phyloP scores from a whole-genome alignment of 2,329 filamentous ascomycete genomes.

The Aspergillus brasiliensis region DNA sequence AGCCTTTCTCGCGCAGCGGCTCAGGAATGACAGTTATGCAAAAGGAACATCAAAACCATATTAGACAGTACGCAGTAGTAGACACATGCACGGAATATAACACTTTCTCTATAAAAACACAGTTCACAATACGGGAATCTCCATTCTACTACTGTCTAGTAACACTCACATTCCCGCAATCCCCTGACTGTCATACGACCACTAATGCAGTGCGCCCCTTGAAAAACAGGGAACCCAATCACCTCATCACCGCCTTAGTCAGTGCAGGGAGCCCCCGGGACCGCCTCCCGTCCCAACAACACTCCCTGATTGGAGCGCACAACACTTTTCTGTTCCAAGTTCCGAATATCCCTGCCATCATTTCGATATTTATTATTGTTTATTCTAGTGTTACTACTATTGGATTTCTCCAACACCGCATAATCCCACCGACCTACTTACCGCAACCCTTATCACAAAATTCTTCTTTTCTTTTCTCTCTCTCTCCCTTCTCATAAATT shows the following conservation, averaged over 20 bases:
- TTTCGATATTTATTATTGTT: background rate
- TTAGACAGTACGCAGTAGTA: background rate
- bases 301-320: constrained; percentile 1
- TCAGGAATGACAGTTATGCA: background rate
- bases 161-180: background rate
- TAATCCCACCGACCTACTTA: too few species aligned
- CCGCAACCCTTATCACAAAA: background rate
- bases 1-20: background rate
- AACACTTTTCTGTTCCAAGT: background rate
- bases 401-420: too few species aligned
- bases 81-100: background rate
- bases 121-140: too few species aligned
- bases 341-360: background rate
- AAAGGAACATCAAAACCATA: background rate
- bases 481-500: too few species aligned
- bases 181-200: background rate
- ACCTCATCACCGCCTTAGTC: background rate
- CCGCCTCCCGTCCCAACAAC: background rate
- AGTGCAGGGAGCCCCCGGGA: background rate
- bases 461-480: too few species aligned
- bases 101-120: too few species aligned
- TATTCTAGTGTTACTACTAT: background rate
- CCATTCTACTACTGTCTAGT: background rate
- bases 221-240: background rate
- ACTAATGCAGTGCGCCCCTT: background rate